Conservation (phyloP, 139 green algal species). For the Micromonas pusilla region DNA sequence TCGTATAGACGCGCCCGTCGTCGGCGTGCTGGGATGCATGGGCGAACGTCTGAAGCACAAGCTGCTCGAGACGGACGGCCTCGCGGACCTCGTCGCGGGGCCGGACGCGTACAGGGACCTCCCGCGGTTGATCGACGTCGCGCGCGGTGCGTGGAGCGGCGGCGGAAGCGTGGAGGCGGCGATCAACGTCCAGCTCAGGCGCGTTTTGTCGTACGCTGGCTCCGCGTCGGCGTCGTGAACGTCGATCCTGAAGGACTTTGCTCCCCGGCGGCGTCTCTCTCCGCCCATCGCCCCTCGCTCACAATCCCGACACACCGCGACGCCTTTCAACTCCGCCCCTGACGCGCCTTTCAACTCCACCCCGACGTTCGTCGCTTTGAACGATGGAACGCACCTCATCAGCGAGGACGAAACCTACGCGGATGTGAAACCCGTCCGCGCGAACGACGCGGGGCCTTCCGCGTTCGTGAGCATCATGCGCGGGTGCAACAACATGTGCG, state of each 20-base stretch:
- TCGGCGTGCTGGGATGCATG: conserved; percentile 90
- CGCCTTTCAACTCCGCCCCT: no score
- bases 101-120: conserved; percentile 85
- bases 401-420: conserved; percentile 65
- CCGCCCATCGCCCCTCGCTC: no score
- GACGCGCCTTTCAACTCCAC: no score
- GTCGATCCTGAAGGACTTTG: no score
- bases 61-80: conserved; percentile 35
- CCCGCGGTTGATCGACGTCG: conserved; percentile 56
- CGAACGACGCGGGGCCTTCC: conserved; percentile 67
- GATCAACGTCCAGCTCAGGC: background rate
- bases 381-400: no score
- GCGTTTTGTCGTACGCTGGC: no score
- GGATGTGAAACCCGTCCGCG: conserved; percentile 84
- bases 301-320: no score
- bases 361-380: no score
- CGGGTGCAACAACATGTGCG: conserved; percentile 96
- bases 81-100: conserved; percentile 81
- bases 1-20: conserved; percentile 22
- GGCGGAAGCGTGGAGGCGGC: background rate
- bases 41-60: conserved; percentile 77
- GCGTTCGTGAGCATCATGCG: conserved; percentile 99
- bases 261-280: no score
- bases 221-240: no score
- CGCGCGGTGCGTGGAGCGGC: background rate